Percentiles rank a stretch among this genome's conserved stretches.
Conservation (phyloP, 1,284 basidiomycete genomes). For the Phlebopus sp. region DNA sequence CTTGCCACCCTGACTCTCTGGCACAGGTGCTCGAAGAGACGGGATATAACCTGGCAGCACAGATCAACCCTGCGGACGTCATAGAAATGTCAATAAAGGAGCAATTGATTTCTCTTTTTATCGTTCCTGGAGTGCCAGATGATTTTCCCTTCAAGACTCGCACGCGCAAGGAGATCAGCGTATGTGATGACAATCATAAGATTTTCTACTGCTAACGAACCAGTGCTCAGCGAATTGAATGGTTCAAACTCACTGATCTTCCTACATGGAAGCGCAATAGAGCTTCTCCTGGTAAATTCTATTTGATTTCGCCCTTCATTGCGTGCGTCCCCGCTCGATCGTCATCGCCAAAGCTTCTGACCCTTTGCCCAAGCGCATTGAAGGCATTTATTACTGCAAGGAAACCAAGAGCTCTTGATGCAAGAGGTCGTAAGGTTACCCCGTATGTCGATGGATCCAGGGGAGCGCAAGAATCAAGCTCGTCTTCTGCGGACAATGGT, state of each 20-base stretch:
- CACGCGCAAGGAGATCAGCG: slow-evolving; percentile 98
- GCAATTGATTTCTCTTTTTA: slow-evolving; percentile 87
- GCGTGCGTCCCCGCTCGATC: slow-evolving; percentile 49
- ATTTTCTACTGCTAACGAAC: slow-evolving; percentile 13
- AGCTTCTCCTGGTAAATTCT: slow-evolving; percentile 79
- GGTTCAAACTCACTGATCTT: slow-evolving; percentile 89
- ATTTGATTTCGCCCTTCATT: slow-evolving; percentile 95
- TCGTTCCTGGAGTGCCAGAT: slow-evolving; percentile 90
- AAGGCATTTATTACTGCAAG: slow-evolving; percentile 61
- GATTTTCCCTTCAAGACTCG: slow-evolving; percentile 88
- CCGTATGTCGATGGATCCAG: slow-evolving; percentile 22
- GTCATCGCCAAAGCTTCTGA: slow-evolving; percentile 12
- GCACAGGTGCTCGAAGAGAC: slow-evolving; percentile 89
- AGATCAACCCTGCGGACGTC: slow-evolving; percentile 68
- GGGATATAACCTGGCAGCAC: slow-evolving; percentile 79
- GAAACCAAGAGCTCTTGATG: slow-evolving; percentile 41
- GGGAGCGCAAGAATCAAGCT: slow-evolving; percentile 57
- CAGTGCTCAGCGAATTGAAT: slow-evolving; percentile 82
- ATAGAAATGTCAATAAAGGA: slow-evolving; percentile 90
- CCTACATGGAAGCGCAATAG: slow-evolving; percentile 92
- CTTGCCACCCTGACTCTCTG: slow-evolving; percentile 7
- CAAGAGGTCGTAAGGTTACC: slow-evolving; percentile 31
- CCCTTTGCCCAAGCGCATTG: slow-evolving; percentile 45
- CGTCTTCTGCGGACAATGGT: slow-evolving; percentile 58
- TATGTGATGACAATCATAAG: slow-evolving; percentile 42